These are phyloP conservation scores for Kodamaea leandrae DNA, from an alignment of 805 yeast species.

Conservation along the genomic window DNA sequence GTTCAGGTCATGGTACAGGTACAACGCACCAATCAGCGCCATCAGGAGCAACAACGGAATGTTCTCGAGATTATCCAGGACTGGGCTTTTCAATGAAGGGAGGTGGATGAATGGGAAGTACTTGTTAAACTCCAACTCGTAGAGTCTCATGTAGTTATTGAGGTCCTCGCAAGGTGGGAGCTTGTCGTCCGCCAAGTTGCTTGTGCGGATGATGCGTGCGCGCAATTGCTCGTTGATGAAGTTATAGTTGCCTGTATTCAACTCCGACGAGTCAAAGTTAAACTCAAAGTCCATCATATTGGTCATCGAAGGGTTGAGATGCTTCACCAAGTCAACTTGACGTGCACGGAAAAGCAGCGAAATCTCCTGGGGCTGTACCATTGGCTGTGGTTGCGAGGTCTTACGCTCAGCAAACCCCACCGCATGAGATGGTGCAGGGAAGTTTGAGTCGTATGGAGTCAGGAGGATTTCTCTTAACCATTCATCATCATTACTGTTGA, in stretches of 20 bases:
- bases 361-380: conserved; percentile 38
- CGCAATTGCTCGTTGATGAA: conserved; percentile 44
- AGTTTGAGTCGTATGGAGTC: conserved; percentile 61
- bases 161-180: conserved; percentile 77
- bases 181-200: conserved; percentile 54
- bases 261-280: conserved; percentile 8
- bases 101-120: conserved; percentile 84
- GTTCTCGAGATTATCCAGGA: conserved; percentile 43
- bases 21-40: conserved; percentile 87
- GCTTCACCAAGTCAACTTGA: conserved; percentile 63
- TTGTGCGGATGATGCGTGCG: conserved; percentile 48
- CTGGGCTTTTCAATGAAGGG: conserved; percentile 47
- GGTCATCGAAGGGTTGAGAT: conserved; percentile 16
- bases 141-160: conserved; percentile 72
- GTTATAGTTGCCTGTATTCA: conserved; percentile 10
- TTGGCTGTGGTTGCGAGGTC: neutral
- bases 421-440: conserved; percentile 50
- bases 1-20: conserved; percentile 74
- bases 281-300: conserved; percentile 12
- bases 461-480: conserved; percentile 72
- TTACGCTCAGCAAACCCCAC: conserved; percentile 50
- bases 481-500: conserved; percentile 37
- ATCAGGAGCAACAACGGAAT: conserved; percentile 73
- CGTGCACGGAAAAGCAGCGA: conserved; percentile 61
- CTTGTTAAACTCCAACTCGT: conserved; percentile 72